A percentile compares a stretch with the other conserved stretches of the same genome.
Evolutionary conservation across 495 filamentous ascomycete genomes (phyloP).

Genomic region (Apodospora peruviana): DNA sequence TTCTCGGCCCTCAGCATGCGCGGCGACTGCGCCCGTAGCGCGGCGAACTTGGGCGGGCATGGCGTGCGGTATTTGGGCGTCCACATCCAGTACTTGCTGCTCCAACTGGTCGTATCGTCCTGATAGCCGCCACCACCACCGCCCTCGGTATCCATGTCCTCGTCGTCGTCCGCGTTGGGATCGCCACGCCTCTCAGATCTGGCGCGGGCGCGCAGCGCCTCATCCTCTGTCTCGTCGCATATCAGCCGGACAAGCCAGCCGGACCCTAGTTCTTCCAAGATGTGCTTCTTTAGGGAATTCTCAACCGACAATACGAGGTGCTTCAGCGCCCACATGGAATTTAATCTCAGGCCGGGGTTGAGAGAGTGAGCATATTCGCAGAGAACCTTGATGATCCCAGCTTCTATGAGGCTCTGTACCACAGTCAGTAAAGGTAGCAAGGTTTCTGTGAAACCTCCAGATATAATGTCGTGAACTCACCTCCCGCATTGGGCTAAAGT

Average conservation of each 20-base stretch:
- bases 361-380: slow-evolving; percentile 79
- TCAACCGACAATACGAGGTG: slow-evolving; percentile 67
- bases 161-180: slow-evolving; percentile 42
- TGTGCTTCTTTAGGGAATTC: slow-evolving; percentile 64
- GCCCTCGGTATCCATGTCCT: slow-evolving; percentile 55
- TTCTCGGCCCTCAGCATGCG: slow-evolving; percentile 40
- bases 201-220: slow-evolving; percentile 31
- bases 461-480: slow-evolving; percentile 38
- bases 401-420: slow-evolving; percentile 56
- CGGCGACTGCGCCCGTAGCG: slow-evolving; percentile 9
- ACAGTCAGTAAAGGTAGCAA: slow-evolving; percentile 20
- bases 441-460: background rate
- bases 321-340: slow-evolving; percentile 89
- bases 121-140: too few relatives aligned
- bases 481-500: slow-evolving; percentile 86
- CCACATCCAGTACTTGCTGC: slow-evolving; percentile 18
- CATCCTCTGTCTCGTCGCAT: slow-evolving; percentile 50
- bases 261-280: slow-evolving; percentile 69
- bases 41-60: background rate
- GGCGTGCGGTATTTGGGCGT: slow-evolving; percentile 9
- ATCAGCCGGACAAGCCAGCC: slow-evolving; percentile 78
- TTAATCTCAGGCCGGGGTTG: slow-evolving; percentile 65
- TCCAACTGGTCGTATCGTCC: too few relatives aligned
- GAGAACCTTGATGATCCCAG: slow-evolving; percentile 69
- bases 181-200: slow-evolving; percentile 21